Evolutionary conservation across 139 green algal genomes (phyloP).

Genomic region (Chlorella sp.): DNA sequence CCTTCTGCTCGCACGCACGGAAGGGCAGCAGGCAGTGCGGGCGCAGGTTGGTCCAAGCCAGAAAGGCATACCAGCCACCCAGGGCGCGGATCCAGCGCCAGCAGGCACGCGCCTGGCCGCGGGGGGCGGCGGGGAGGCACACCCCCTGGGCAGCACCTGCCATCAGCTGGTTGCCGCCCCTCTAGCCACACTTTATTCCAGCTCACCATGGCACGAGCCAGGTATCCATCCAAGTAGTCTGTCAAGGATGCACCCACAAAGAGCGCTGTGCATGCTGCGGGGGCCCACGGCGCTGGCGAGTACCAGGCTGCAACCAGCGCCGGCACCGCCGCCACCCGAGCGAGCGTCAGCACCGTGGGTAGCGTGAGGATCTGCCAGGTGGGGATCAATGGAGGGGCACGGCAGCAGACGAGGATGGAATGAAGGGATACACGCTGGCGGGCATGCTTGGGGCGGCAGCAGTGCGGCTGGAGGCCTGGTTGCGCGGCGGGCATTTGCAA

Average conservation of each 20-base stretch:
- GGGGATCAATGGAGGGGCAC: neutral
- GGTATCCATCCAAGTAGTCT: constrained; percentile 95
- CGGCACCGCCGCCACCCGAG: constrained; percentile 83
- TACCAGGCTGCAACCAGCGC: constrained; percentile 78
- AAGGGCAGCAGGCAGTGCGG: neutral
- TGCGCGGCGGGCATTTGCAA: too few relatives aligned
- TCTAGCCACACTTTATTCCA: neutral
- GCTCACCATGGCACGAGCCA: constrained; percentile 86
- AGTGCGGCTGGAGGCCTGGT: too few relatives aligned
- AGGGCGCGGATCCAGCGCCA: too few relatives aligned
- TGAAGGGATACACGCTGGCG: too few relatives aligned
- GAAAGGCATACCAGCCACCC: too few relatives aligned
- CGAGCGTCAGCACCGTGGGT: constrained; percentile 89
- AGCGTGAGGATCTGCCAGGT: constrained; percentile 75
- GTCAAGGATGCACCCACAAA: constrained; percentile 89
- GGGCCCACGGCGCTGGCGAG: constrained; percentile 43
- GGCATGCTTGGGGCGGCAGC: too few relatives aligned
- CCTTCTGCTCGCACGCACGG: constrained; percentile 62
- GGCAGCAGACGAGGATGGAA: too few relatives aligned
- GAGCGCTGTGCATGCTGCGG: constrained; percentile 56
- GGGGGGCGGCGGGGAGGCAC: neutral
- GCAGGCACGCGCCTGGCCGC: too few relatives aligned
- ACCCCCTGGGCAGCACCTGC: too few relatives aligned
- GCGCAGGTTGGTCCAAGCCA: too few relatives aligned
- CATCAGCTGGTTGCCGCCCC: neutral